Base-by-base conservation (phyloP, 2,329 filamentous ascomycete genomes). In the Mariannaea elegans region DNA sequence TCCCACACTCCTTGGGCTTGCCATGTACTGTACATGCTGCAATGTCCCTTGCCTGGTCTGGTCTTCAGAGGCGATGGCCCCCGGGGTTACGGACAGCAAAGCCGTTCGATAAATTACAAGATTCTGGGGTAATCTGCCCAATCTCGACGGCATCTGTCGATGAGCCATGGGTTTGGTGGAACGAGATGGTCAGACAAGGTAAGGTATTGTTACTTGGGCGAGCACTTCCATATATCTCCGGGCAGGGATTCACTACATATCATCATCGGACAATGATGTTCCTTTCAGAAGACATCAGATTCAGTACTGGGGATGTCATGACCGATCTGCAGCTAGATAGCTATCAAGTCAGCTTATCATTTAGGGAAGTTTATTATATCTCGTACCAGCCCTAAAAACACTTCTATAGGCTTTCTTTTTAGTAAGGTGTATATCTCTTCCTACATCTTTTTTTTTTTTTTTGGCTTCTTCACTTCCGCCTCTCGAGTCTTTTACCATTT, bases 1-100 rank as follows among this genome's bases (percentile, higher is more conserved):
- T 19, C 44, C 38, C 38, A 34, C 46, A 29, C 18, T 45, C 24
- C 8, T 34, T 23, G 10, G 23, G 27, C 12, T 12, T 24, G 42
- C 10, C 7, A 50, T 59, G 56, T 54, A 50, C 47, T 52, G 47
- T 57, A 57, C 55, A 23, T 47, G 14, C 12, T 38, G 38, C 34
- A 29, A 36, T 27, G 34, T 7, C 16, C 21, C 41, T 16, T 24
- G 41, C 21, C 23, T n/a, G 21, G 41, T 44, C 21, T 27, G 21
- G 10, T n/a, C n/a, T 27, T 12, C 9, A 42, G 18, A 18, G 36
- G 36, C 36, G 16, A 16, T 18, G 6, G 5, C 23, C 18, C 4
- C 41, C 41, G 21, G 41, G 41, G 41, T 44, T 44, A 27, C 21
- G 21, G 41, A 44, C 19, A 12, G 41, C 7, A 44, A n/a, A 44